Evolutionary conservation across 805 yeast genomes (phyloP).

Genomic region (Candida sanyiensis): DNA sequence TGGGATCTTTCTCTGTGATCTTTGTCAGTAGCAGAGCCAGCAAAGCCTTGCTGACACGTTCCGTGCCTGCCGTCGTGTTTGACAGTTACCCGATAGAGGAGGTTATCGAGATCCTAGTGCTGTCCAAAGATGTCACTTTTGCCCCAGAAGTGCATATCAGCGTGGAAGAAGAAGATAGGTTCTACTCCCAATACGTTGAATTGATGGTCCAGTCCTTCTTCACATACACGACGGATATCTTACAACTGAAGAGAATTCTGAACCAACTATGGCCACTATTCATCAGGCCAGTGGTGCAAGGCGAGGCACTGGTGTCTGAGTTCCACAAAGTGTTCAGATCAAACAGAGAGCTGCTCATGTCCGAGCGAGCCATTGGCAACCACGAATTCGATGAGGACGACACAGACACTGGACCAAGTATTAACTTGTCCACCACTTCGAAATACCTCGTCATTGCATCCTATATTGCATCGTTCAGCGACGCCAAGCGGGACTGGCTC

Average conservation of each 20-base stretch:
- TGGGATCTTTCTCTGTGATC: slow-evolving; percentile 17
- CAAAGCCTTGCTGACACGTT: slow-evolving; percentile 15
- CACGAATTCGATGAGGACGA: too few relatives aligned
- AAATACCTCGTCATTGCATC: slow-evolving; percentile 76
- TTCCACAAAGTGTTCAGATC: slow-evolving; percentile 26
- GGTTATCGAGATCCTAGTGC: slow-evolving; percentile 9
- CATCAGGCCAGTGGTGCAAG: slow-evolving; percentile 15
- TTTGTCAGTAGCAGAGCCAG: slow-evolving; percentile 19
- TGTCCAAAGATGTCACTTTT: slow-evolving; percentile 9
- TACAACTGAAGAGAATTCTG: slow-evolving; percentile 15
- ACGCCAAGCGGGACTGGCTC: slow-evolving; percentile 61
- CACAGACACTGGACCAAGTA: slow-evolving; percentile 12
- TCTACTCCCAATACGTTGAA: slow-evolving; percentile 22
- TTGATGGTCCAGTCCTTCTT: slow-evolving; percentile 23
- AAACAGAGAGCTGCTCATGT: slow-evolving; percentile 27
- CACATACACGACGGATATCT: slow-evolving; percentile 21
- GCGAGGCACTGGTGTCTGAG: slow-evolving; percentile 14
- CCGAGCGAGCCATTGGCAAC: slow-evolving; percentile 26
- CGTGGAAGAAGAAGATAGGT: slow-evolving; percentile 3
- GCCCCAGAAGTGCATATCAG: slow-evolving; percentile 8
- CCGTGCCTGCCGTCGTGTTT: slow-evolving; percentile 18
- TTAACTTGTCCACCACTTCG: slow-evolving; percentile 53
- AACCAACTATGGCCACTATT: slow-evolving; percentile 22
- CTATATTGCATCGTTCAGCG: slow-evolving; percentile 74
- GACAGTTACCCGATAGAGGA: slow-evolving; percentile 16